Base-by-base conservation (phyloP, 1,284 basidiomycete genomes). In the Amylostereum chailletii region DNA sequence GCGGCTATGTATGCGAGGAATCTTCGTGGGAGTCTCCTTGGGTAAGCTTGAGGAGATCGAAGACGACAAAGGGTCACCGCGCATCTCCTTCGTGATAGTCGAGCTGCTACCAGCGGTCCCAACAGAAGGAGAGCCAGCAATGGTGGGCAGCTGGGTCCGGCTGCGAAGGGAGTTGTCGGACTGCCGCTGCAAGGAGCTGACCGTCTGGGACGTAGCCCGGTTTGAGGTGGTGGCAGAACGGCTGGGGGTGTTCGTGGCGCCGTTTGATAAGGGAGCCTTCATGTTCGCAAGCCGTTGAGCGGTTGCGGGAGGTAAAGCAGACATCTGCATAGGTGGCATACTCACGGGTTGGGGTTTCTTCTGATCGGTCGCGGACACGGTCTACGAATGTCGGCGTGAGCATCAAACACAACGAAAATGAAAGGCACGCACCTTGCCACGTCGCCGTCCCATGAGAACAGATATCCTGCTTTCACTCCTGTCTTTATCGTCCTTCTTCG, bases 1-100 rank as follows among this genome's bases (percentile, higher is more conserved):
- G 44, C 86, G 76, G 61, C 83, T 89, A 26, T 90, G 85, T 51
- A 95, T 93, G 39, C 93, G 86, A 46, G 94, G 94, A 58, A 96
- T 97, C 71, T 94, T 94, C 27, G 94, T 97, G 0, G 94, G 92
- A 0, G 87, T 88, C 62, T 90, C 86, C 65, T 89, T 90, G 3
- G 76, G 63, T 49, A 81, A 63, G n/a, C 71, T 68, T 29, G 74
- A 69, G 3, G 71, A 58, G 5, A 76, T 68, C 56, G 80, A 82
- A 51, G 72, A 58, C 27, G 77, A 61, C 31, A 76, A 71, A 5
- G 76, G 77, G 3, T 64, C 65, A 39, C 84, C 84, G 57, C 74
- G 83, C 26, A 63, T 60, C 42, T 83, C 81, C 60, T 75, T 79
- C 36, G 34, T 48, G 34, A 51, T 49, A 29, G 70, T 60, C 30